Conservation (phyloP, 495 filamentous ascomycete species). For the Penicillium arizonense region DNA sequence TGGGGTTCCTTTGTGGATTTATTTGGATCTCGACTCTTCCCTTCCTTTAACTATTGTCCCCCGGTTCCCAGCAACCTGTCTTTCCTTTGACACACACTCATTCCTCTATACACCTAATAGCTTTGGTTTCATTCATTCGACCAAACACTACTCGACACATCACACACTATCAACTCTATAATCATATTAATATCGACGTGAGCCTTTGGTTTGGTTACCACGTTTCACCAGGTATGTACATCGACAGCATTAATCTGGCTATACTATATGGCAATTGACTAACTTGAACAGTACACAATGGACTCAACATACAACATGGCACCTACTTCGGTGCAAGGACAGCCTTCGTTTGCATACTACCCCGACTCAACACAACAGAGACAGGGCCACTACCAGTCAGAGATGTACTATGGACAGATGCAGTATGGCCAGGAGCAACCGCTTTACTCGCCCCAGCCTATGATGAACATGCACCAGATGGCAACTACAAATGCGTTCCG, state of each 20-base stretch:
- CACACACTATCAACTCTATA: background rate
- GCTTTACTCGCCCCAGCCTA: conserved; percentile 37
- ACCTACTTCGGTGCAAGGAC: conserved; percentile 57
- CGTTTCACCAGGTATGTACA: conserved; percentile 1
- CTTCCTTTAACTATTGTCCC: conserved; percentile 7
- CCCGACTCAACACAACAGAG: conserved; percentile 74
- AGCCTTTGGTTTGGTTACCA: conserved; percentile 1
- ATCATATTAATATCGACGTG: conserved; percentile 5
- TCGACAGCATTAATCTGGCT: background rate
- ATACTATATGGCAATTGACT: background rate
- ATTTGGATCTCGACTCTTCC: conserved; percentile 8
- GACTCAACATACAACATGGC: conserved; percentile 55
- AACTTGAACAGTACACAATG: conserved; percentile 37
- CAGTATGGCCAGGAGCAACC: conserved; percentile 41
- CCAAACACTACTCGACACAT: too few species aligned
- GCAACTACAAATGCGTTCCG: conserved; percentile 60
- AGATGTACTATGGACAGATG: conserved; percentile 52
- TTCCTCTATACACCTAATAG: conserved; percentile 1
- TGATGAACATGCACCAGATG: conserved; percentile 76
- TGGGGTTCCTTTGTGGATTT: conserved; percentile 1
- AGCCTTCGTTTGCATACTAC: conserved; percentile 90
- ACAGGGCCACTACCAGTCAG: conserved; percentile 76
- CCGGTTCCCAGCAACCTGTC: conserved; percentile 11
- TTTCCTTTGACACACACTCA: conserved; percentile 10
- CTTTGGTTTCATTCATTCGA: conserved; percentile 3